A percentile compares a stretch with the other conserved stretches of the same genome.
phyloP scores from a whole-genome alignment of 148 eudicot species.

The Dianthus caryophyllus region DNA sequence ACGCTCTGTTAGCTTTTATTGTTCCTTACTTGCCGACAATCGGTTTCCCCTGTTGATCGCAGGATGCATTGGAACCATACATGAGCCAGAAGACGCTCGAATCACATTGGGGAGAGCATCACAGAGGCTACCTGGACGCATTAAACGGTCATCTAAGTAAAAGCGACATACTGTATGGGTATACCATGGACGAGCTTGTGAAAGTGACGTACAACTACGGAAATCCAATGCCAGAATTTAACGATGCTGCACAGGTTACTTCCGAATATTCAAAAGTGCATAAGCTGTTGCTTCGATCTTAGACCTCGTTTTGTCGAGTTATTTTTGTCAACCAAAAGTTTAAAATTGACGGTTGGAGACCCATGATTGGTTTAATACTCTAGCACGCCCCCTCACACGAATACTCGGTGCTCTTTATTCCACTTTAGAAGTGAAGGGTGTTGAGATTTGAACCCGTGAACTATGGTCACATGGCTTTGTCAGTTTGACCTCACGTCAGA shows the following conservation, averaged over 20 bases:
- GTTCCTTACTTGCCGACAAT: not conserved
- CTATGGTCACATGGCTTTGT: too few relatives aligned
- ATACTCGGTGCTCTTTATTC: too few relatives aligned
- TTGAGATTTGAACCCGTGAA: too few relatives aligned
- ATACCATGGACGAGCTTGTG: constrained; percentile 82
- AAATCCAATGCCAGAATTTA: constrained; percentile 80
- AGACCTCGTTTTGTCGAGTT: constrained; percentile 15
- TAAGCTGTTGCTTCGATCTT: constrained; percentile 6
- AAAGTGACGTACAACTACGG: constrained; percentile 83
- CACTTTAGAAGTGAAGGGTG: too few relatives aligned
- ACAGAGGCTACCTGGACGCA: constrained; percentile 66
- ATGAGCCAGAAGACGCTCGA: constrained; percentile 77
- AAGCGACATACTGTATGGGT: constrained; percentile 74
- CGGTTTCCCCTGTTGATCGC: constrained; percentile 10
- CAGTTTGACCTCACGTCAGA: too few relatives aligned
- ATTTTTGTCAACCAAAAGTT: too few relatives aligned
- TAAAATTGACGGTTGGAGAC: too few relatives aligned
- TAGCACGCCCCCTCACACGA: too few relatives aligned
- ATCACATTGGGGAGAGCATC: constrained; percentile 86
- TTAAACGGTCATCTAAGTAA: constrained; percentile 63
- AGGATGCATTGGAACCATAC: constrained; percentile 95
- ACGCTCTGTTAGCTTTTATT: not conserved
- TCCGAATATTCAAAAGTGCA: constrained; percentile 2
- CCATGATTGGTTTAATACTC: too few relatives aligned
- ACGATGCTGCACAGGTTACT: constrained; percentile 89